Evolutionary conservation across 140 eudicot genomes (phyloP).

Genomic region (Artemisia princeps): DNA sequence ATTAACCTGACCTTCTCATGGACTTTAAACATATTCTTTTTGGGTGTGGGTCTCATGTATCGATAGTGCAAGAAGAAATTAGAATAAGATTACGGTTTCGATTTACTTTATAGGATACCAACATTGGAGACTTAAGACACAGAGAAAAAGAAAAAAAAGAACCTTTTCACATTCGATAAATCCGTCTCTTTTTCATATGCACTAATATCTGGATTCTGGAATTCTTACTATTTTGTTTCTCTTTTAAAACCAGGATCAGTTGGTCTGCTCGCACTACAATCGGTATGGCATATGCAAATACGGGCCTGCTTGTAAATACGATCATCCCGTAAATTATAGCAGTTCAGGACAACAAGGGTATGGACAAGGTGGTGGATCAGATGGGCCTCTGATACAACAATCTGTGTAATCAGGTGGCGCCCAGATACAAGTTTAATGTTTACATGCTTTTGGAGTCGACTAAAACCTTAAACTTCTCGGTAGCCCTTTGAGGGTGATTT

Average conservation of each 20-base stretch:
- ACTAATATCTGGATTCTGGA: neutral
- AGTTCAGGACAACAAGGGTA: conserved; percentile 32
- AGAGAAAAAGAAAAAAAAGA: neutral
- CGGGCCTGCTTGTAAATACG: conserved; percentile 83
- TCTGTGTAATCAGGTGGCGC: conserved; percentile 29
- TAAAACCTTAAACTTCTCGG: conserved; percentile 12
- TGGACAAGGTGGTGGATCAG: conserved; percentile 23
- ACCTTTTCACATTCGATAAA: neutral
- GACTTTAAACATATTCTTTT: neutral
- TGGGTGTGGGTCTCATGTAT: neutral
- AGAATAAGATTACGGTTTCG: neutral
- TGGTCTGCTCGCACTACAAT: conserved; percentile 65
- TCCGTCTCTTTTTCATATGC: neutral
- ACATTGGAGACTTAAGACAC: neutral
- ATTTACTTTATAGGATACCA: conserved; percentile 6
- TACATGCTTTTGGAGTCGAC: conserved; percentile 27
- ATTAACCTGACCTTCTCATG: neutral
- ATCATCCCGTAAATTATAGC: conserved; percentile 59
- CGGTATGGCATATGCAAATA: conserved; percentile 87
- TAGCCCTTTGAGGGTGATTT: conserved; percentile 23
- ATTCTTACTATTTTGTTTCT: neutral
- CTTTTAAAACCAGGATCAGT: conserved; percentile 51
- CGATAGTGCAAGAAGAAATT: neutral
- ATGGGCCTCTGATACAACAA: conserved; percentile 33
- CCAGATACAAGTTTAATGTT: conserved; percentile 19